phyloP scores from a whole-genome alignment of 495 filamentous ascomycete genomes.

The Pyrenula massariospora region DNA sequence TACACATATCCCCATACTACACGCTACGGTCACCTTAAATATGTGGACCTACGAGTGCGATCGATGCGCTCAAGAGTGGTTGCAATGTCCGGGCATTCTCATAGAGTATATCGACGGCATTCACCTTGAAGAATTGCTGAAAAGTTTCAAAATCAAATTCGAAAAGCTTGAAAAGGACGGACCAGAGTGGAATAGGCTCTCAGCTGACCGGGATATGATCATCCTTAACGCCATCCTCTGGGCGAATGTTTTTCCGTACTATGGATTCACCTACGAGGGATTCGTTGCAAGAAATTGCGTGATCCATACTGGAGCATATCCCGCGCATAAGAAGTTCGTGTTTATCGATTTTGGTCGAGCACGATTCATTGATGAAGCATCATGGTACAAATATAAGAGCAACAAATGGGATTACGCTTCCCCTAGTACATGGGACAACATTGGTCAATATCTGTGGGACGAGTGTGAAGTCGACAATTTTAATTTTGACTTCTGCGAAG shows the following conservation, averaged over 20 bases:
- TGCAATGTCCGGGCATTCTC: not conserved
- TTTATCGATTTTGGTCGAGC: not conserved
- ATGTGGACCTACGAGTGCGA: not conserved
- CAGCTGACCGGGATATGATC: too few relatives aligned
- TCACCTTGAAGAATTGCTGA: not conserved
- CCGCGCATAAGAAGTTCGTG: not conserved
- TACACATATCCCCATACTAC: not conserved
- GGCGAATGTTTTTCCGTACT: not conserved
- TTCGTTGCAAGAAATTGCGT: not conserved
- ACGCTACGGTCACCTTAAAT: not conserved
- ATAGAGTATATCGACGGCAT: not conserved
- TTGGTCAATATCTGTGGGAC: too few relatives aligned
- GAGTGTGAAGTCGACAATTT: too few relatives aligned
- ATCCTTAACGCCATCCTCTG: not conserved
- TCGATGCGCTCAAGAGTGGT: not conserved
- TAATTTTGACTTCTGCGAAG: too few relatives aligned
- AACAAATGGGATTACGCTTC: too few relatives aligned
- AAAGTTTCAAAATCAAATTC: not conserved
- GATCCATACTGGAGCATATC: not conserved
- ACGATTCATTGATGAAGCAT: not conserved
- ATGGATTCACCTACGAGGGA: not conserved
- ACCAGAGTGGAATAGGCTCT: too few relatives aligned
- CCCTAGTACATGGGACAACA: too few relatives aligned
- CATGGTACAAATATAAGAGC: too few relatives aligned
- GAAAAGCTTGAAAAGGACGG: too few relatives aligned